These are phyloP conservation scores for Fusarium pseudocircinatum DNA, from an alignment of 2,329 filamentous ascomycete species.

Conservation along the genomic window DNA sequence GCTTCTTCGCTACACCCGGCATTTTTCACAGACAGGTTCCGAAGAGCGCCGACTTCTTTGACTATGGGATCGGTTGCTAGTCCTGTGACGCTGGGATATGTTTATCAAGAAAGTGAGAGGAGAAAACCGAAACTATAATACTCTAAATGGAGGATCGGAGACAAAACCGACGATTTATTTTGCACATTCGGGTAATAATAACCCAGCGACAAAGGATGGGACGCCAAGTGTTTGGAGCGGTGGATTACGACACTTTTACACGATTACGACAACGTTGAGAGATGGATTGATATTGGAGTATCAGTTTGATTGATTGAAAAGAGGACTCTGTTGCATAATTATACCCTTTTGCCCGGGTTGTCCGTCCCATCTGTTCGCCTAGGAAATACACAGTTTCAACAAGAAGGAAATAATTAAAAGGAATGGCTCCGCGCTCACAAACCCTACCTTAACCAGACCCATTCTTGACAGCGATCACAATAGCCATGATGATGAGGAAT, in stretches of 20 bases:
- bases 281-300: conserved; percentile 1
- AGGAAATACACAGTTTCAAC: conserved; percentile 33
- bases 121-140: conserved; percentile 49
- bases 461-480: conserved; percentile 64
- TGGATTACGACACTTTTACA: not conserved
- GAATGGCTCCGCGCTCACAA: conserved; percentile 18
- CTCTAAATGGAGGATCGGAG: not conserved
- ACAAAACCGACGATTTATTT: not conserved
- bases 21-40: conserved; percentile 75
- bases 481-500: conserved; percentile 64
- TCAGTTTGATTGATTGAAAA: conserved; percentile 36
- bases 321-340: conserved; percentile 38
- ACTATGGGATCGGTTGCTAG: conserved; percentile 44
- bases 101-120: conserved; percentile 60
- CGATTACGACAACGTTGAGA: not conserved
- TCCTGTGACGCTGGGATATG: conserved; percentile 69
- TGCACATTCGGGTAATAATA: not conserved
- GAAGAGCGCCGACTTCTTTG: conserved; percentile 59
- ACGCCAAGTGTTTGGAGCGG: not conserved
- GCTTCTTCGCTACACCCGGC: conserved; percentile 74
- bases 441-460: conserved; percentile 18
- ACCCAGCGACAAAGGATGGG: not conserved
- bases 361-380: conserved; percentile 37
- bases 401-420: conserved; percentile 29
- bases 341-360: conserved; percentile 36